These are phyloP conservation scores for Arabidopsis hybrid DNA, from an alignment of 441 rosid species.

Conservation along the genomic window DNA sequence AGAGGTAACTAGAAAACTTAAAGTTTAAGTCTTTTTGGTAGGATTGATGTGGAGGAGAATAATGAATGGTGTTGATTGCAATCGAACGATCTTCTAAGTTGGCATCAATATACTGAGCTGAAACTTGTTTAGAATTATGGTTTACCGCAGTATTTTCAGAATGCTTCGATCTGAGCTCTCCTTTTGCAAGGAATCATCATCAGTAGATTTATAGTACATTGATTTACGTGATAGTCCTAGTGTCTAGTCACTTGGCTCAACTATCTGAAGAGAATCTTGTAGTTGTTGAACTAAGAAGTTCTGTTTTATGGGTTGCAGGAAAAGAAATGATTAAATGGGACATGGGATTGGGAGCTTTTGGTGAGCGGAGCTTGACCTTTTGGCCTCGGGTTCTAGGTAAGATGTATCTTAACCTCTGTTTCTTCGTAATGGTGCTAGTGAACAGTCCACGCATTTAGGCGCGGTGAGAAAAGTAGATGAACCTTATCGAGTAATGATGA, in stretches of 20 bases:
- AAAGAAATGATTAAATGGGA: slow-evolving; percentile 8
- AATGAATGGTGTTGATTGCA: too few species aligned
- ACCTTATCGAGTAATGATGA: slow-evolving; percentile 16
- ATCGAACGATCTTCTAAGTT: too few species aligned
- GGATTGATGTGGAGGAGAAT: not conserved
- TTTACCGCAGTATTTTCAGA: too few species aligned
- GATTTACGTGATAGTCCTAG: not conserved
- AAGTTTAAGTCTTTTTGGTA: not conserved
- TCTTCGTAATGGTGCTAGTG: slow-evolving; percentile 30
- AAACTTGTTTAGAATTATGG: too few species aligned
- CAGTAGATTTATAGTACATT: too few species aligned
- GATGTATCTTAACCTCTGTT: slow-evolving; percentile 17
- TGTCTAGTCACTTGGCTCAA: not conserved
- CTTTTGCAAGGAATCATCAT: too few species aligned
- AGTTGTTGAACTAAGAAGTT: slow-evolving; percentile 15
- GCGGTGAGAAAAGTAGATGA: slow-evolving; percentile 6
- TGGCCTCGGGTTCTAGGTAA: slow-evolving; percentile 10
- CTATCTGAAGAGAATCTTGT: not conserved
- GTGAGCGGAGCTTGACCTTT: slow-evolving; percentile 12
- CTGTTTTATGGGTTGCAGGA: slow-evolving; percentile 26
- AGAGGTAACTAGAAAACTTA: slow-evolving; percentile 20
- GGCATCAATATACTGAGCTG: too few species aligned
- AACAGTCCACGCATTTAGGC: slow-evolving; percentile 10
- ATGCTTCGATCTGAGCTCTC: too few species aligned
- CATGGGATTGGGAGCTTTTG: slow-evolving; percentile 1